These are phyloP conservation scores for Porphyra umbilicalis DNA, from an alignment of 31 red algal genomes.

Conservation along the genomic window DNA sequence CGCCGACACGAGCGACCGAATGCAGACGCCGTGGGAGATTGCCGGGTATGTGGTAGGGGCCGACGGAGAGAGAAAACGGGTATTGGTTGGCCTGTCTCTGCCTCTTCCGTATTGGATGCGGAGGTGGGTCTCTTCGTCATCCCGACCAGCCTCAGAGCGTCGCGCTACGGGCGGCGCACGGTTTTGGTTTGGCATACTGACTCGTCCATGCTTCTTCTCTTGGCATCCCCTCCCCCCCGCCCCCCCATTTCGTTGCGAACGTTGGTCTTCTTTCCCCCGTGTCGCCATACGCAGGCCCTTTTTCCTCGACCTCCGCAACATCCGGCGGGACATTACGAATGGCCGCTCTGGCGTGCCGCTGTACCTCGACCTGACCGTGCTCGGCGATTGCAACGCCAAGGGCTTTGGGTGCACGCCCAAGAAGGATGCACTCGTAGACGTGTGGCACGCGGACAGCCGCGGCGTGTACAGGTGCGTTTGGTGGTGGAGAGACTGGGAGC, in stretches of 20 bases:
- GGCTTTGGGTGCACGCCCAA: neutral
- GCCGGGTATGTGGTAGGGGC: neutral
- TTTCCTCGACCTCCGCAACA: neutral
- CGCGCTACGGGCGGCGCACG: neutral
- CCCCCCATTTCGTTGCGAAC: too few relatives aligned
- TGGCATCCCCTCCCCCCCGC: neutral
- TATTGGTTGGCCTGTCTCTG: too few relatives aligned
- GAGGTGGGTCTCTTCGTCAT: too few relatives aligned
- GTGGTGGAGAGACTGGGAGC: neutral
- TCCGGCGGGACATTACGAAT: neutral
- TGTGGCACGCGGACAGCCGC: neutral
- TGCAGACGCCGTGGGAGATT: neutral
- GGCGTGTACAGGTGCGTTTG: neutral
- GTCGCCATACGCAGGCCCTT: neutral
- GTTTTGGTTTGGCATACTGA: neutral
- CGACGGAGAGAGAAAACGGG: neutral
- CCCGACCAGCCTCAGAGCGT: too few relatives aligned
- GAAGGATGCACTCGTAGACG: neutral
- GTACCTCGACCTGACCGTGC: neutral
- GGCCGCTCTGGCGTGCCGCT: neutral
- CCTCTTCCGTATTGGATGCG: too few relatives aligned
- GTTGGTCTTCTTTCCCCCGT: neutral
- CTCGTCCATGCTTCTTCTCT: neutral
- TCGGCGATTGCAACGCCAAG: neutral
- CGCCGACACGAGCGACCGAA: neutral